Evolutionary conservation across 176 grass and related monocot species (phyloP).

Genomic region (Ampelocalamus luodianensis): DNA sequence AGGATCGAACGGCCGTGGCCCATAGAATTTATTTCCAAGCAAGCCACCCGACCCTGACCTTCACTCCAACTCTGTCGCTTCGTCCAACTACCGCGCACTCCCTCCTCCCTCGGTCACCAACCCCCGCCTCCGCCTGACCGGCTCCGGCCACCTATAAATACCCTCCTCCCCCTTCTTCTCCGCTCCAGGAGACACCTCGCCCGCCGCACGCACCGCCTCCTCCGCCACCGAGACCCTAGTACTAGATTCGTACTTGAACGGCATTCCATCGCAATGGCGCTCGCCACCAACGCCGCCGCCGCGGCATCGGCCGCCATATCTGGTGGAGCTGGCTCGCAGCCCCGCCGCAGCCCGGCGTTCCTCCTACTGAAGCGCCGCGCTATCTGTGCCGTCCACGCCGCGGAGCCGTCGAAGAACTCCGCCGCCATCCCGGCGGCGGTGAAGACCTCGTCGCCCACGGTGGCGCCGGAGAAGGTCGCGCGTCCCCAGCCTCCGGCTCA

Average conservation of each 20-base stretch:
- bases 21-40: no score
- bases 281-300: constrained; percentile 39
- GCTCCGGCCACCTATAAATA: constrained; percentile 56
- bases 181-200: constrained; percentile 46
- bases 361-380: constrained; percentile 36
- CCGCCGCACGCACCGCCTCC: constrained; percentile 34
- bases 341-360: constrained; percentile 1
- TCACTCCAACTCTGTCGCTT: constrained; percentile 12
- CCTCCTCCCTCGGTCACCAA: constrained; percentile 37
- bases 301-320: background rate
- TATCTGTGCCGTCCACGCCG: constrained; percentile 54
- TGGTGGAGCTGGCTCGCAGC: background rate
- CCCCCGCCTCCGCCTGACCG: constrained; percentile 25
- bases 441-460: constrained; percentile 33
- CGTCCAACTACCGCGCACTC: constrained; percentile 42
- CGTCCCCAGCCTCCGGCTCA: background rate
- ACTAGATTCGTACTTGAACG: background rate
- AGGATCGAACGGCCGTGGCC: no score
- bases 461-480: constrained; percentile 19
- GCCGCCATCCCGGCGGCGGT: constrained; percentile 4
- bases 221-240: background rate
- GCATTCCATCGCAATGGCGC: constrained; percentile 35
- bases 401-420: constrained; percentile 45
- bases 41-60: no score
- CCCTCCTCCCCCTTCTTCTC: background rate